A percentile compares a stretch with the other conserved stretches of the same genome.
Conservation (phyloP, 1,284 basidiomycete species). For the Trichosporon sp. region DNA sequence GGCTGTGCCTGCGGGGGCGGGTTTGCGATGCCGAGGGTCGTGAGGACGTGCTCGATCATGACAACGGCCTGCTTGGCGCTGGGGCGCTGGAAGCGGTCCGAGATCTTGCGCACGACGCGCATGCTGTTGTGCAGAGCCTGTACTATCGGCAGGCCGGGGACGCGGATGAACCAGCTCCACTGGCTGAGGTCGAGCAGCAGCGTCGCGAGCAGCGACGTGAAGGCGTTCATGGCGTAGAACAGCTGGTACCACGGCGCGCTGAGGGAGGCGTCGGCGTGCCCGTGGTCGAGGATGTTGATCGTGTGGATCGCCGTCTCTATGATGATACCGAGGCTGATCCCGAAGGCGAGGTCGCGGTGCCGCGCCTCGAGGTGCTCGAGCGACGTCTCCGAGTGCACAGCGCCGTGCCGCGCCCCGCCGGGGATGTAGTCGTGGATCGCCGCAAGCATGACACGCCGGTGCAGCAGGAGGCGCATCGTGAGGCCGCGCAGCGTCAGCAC, state of each 20-base stretch:
- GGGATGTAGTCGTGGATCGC: slow-evolving; percentile 8
- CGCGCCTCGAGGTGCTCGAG: slow-evolving; percentile 12
- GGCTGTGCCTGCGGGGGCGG: slow-evolving; percentile 3
- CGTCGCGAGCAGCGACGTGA: slow-evolving; percentile 23
- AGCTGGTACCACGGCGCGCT: slow-evolving; percentile 24
- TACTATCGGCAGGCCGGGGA: slow-evolving; percentile 1
- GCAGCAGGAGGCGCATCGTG: slow-evolving; percentile 21
- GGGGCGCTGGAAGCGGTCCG: slow-evolving; percentile 12
- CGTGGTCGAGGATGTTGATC: slow-evolving; percentile 11
- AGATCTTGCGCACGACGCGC: slow-evolving; percentile 8
- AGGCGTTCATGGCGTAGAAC: slow-evolving; percentile 25
- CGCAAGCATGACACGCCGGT: slow-evolving; percentile 20
- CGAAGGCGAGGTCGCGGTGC: slow-evolving; percentile 15
- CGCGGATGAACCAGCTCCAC: slow-evolving; percentile 17
- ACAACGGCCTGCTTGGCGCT: slow-evolving; percentile 6
- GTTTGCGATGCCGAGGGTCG: neutral
- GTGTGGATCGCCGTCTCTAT: slow-evolving; percentile 20
- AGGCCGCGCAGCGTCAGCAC: slow-evolving; percentile 18
- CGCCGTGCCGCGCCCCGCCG: neutral
- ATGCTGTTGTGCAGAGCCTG: neutral
- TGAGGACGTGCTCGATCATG: slow-evolving; percentile 13
- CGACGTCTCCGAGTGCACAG: neutral
- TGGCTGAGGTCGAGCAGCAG: slow-evolving; percentile 20
- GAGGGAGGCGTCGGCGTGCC: neutral
- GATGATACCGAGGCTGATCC: slow-evolving; percentile 16